Evolutionary conservation across 306 rosid genomes (phyloP), one percentile per base, ranked within the genome.

Genomic region (Glycine latifolia): DNA sequence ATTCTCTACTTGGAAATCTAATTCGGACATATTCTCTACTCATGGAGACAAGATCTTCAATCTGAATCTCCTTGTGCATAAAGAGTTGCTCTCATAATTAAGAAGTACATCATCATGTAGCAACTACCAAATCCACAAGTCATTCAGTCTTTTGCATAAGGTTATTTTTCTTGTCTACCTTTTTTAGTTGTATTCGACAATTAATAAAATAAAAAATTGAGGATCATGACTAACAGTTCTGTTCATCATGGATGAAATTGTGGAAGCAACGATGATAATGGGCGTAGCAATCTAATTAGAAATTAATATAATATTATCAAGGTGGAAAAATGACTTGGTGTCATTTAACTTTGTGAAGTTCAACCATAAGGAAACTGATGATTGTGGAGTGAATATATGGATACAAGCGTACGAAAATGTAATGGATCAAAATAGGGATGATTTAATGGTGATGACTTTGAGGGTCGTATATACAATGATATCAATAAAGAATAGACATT

Each of bases 301-400:
- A 62, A 76, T 6, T 5, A 62, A 49, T 76, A 75, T 76, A 76
- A 71, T 76, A 81, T 44, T 71, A 71, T 62, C 62, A 3, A 37
- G 85, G 82, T 85, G 79, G 85, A 76, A 62, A 13, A 55, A 76
- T 81, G 87, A 80, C 72, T 4, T 80, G 85, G 84, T 52, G 2
- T 17, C 76, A 16, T 33, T 37, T 0, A 69, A 43, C 39, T 48
- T 12, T 67, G 66, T 16, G 55, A 75, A 56, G 11, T 82, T 75
- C 15, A 67, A 67, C 67, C 10, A 82, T 46, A 43, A 75, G 52
- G 46, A 52, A 31, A 56, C 26, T 54, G 41, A 39, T 82, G 39
- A 76, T 69, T 52, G 79, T 60, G 68, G 78, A 61, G 60, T 59
- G 60, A 35, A 70, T 70, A 82, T 72, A 82, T 66, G 85, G 73